These are phyloP conservation scores for Vigna unguiculata DNA, from an alignment of 306 rosid genomes.

Conservation along the genomic window DNA sequence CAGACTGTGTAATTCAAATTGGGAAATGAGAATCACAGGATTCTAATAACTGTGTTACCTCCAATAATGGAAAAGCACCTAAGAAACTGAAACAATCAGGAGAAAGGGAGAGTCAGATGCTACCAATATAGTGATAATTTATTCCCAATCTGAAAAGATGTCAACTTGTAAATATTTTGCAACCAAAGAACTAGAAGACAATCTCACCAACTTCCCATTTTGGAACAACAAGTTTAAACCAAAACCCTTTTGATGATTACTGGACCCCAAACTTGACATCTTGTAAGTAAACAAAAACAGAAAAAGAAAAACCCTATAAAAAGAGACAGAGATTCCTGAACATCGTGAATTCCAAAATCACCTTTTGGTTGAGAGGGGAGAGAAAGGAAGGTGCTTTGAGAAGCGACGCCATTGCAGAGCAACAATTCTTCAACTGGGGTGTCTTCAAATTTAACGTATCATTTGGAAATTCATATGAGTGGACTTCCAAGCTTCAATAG, in stretches of 20 bases:
- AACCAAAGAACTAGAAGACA: background rate
- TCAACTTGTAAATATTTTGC: background rate
- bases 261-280: background rate
- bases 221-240: too few species aligned
- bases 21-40: background rate
- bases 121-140: background rate
- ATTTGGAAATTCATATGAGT: background rate
- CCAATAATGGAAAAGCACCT: background rate
- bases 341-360: slow-evolving; percentile 17
- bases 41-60: background rate
- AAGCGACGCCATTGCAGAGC: slow-evolving; percentile 74
- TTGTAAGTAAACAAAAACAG: background rate
- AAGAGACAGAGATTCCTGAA: slow-evolving; percentile 9
- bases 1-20: background rate
- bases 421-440: slow-evolving; percentile 38
- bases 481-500: slow-evolving; percentile 1
- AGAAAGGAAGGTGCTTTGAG: slow-evolving; percentile 53
- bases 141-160: background rate
- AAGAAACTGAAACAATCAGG: slow-evolving; percentile 9
- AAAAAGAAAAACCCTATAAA: slow-evolving; percentile 5
- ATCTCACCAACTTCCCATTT: too few species aligned
- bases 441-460: background rate
- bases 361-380: slow-evolving; percentile 63
- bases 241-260: too few species aligned
- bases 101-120: background rate